phyloP scores from a whole-genome alignment of 345 rosid genomes.

The Nasturtium officinale region DNA sequence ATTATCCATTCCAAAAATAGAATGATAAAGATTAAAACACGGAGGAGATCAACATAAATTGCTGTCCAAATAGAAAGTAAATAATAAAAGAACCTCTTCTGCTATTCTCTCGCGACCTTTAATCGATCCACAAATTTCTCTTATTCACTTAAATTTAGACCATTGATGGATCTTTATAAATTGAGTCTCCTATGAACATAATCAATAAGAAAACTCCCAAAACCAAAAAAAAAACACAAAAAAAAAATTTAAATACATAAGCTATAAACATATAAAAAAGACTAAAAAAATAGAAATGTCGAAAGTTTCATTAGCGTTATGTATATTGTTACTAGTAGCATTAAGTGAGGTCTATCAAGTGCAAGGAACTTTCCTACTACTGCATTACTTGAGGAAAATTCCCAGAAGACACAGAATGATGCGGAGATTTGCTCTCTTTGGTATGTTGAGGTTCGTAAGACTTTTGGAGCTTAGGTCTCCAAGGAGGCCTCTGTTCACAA shows the following conservation, averaged over 20 bases:
- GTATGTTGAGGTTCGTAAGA: constrained; percentile 13
- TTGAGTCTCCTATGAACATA: neutral
- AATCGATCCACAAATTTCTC: constrained; percentile 30
- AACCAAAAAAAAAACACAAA: neutral
- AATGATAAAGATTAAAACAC: constrained; percentile 13
- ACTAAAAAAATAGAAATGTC: neutral
- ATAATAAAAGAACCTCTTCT: constrained; percentile 1
- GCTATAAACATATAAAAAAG: neutral
- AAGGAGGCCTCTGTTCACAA: constrained; percentile 15
- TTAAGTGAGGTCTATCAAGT: constrained; percentile 28
- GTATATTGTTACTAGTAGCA: constrained; percentile 31
- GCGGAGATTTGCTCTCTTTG: constrained; percentile 11
- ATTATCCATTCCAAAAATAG: neutral
- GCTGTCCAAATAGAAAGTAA: neutral
- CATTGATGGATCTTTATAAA: constrained; percentile 12
- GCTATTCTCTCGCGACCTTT: constrained; percentile 21
- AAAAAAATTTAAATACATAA: neutral
- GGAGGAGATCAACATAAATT: constrained; percentile 16
- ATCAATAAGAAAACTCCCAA: neutral
- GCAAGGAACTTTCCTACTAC: constrained; percentile 33
- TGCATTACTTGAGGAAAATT: constrained; percentile 22
- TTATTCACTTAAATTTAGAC: constrained; percentile 13
- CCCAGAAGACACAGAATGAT: neutral
- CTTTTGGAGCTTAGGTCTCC: neutral
- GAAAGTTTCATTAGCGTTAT: constrained; percentile 16